These are phyloP conservation scores for Ascochyta pisi DNA, from an alignment of 2,329 filamentous ascomycete species.

Conservation along the genomic window DNA sequence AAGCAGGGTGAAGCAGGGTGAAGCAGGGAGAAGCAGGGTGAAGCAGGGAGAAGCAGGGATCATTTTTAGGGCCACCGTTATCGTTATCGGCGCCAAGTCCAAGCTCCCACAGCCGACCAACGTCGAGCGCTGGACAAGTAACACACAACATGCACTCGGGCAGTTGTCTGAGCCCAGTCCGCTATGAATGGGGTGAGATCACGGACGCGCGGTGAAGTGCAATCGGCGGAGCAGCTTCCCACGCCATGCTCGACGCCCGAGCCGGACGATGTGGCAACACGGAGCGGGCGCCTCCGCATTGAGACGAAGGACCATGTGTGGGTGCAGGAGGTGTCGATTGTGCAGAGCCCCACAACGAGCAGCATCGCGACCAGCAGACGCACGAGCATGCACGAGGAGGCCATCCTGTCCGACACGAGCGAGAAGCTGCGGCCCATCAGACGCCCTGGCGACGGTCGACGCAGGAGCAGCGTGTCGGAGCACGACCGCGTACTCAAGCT, in stretches of 20 bases:
- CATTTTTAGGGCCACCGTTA: not conserved
- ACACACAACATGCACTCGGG: conserved; percentile 26
- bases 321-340: conserved; percentile 22
- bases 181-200: conserved; percentile 42
- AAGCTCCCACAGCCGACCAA: conserved; percentile 4
- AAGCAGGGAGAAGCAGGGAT: too few relatives aligned
- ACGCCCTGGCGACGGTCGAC: conserved; percentile 43
- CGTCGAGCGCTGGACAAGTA: conserved; percentile 4
- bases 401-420: conserved; percentile 41
- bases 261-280: conserved; percentile 25
- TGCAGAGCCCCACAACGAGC: conserved; percentile 19
- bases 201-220: conserved; percentile 26
- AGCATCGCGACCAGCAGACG: conserved; percentile 25
- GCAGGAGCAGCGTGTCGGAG: conserved; percentile 47
- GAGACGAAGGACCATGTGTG: conserved; percentile 13
- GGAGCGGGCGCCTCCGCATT: conserved; percentile 1
- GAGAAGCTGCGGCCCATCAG: conserved; percentile 43
- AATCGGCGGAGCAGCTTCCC: conserved; percentile 34
- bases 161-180: conserved; percentile 18
- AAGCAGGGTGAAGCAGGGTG: too few relatives aligned
- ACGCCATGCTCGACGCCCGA: conserved; percentile 38
- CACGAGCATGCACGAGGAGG: conserved; percentile 40
- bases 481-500: conserved; percentile 58
- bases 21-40: too few relatives aligned
- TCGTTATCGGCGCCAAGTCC: conserved; percentile 7